Evolutionary conservation across 2,329 filamentous ascomycete species (phyloP), one percentile per base, ranked within the genome.

Genomic region (Aspergillus pseudotamarii): DNA sequence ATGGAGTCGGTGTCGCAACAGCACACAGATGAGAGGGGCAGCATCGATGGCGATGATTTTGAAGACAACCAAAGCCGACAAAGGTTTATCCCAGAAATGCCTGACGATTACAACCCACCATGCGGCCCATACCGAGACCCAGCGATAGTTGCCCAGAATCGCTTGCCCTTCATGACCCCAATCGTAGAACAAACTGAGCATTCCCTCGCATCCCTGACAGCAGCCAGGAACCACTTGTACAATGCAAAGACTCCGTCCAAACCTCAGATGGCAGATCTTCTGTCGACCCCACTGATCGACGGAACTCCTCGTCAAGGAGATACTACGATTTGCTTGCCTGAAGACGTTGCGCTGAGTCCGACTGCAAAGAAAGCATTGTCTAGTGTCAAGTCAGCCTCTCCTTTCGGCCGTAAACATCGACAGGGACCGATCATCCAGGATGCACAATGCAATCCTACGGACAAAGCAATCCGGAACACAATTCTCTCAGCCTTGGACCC

Each of bases 121-220:
- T 90, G 86, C 61, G 86, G 89, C 55, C 91, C 92, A 63, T 97
- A 91, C 83, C 89, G 93, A 73, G 91, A 97, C 77, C 88, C 92
- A 73, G 86, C 82, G 41, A 86, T 93, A 75, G 85, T 90, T 77
- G 93, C 93, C 64, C 96, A 97, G 73, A 97, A 94, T 78, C 90
- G 94, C 60, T 83, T 98, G 11, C 95, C 94, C 3, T 99, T 98
- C 76, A 98, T 99, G 95, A 99, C 95, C 0, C 95, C 95, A 1
- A 99, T 99, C 68, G 94, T 95, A 1, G 95, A 99, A 78, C 89
- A 93, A 71, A 99, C 95, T 0, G 95, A 99, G 78, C 91, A 89
- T 12, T 97, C 94, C 0, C 80, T 98, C 41, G 79, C 90, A 48
- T 85, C 86, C 5, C 88, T 32, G 84, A 87, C 58, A 79, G 83